Conservation (phyloP, 768 basidiomycete genomes). For the Auricularia sp. region DNA sequence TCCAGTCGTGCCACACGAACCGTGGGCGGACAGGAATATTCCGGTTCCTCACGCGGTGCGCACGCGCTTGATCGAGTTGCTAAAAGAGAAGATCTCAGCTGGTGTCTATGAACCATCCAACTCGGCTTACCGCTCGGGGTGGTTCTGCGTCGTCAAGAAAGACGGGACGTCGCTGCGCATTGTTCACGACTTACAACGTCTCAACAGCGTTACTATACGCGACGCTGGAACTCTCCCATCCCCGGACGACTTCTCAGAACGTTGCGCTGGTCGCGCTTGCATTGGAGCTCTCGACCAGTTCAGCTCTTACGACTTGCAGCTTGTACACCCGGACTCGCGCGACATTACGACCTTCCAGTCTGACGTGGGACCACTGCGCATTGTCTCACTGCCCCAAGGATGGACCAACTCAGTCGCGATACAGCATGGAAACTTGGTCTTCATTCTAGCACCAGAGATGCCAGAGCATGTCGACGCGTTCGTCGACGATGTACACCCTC, state of each 20-base stretch:
- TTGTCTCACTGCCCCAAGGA: constrained; percentile 30
- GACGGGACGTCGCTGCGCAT: constrained; percentile 16
- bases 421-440: constrained; percentile 30
- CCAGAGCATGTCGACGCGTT: constrained; percentile 26
- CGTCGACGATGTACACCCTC: constrained; percentile 30
- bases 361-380: constrained; percentile 22
- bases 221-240: constrained; percentile 28
- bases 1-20: constrained; percentile 27
- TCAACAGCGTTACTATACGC: constrained; percentile 29
- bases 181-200: constrained; percentile 30
- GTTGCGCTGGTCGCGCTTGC: constrained; percentile 25
- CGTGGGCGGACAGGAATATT: constrained; percentile 26
- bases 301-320: constrained; percentile 27
- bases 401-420: constrained; percentile 32
- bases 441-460: constrained; percentile 31
- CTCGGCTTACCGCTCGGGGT: constrained; percentile 27
- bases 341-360: constrained; percentile 35
- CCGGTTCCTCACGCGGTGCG: constrained; percentile 23
- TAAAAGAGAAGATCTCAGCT: constrained; percentile 26
- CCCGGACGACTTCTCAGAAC: constrained; percentile 24
- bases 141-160: constrained; percentile 25
- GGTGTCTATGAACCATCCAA: constrained; percentile 33
- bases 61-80: constrained; percentile 21
- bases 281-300: constrained; percentile 15
- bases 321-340: constrained; percentile 19